phyloP scores from a whole-genome alignment of 352 stramenopile species.

The Phytophthora cryptogea region DNA sequence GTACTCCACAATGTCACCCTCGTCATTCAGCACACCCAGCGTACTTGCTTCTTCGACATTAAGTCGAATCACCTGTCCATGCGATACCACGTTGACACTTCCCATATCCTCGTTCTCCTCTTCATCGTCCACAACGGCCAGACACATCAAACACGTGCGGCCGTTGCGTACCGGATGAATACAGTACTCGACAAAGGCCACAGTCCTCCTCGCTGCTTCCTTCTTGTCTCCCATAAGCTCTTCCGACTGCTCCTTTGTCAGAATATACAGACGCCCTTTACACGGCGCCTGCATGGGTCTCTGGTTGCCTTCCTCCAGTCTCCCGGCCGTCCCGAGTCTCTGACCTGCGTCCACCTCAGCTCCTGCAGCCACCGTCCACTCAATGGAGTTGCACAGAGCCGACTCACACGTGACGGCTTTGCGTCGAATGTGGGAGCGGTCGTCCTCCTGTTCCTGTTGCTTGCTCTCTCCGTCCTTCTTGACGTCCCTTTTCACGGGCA shows the following conservation, averaged over 20 bases:
- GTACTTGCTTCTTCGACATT: constrained; percentile 97
- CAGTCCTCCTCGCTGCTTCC: constrained; percentile 13
- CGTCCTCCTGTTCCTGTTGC: constrained; percentile 19
- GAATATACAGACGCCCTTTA: constrained; percentile 81
- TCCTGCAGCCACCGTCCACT: constrained; percentile 54
- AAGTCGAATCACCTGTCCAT: constrained; percentile 92
- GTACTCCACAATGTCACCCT: constrained; percentile 31
- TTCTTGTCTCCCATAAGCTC: constrained; percentile 24
- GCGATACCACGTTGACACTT: constrained; percentile 81
- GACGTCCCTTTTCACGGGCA: constrained; percentile 10
- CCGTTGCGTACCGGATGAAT: constrained; percentile 77
- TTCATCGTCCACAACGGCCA: constrained; percentile 71
- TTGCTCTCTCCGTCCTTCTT: constrained; percentile 30
- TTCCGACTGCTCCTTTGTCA: constrained; percentile 29
- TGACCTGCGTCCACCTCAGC: constrained; percentile 61
- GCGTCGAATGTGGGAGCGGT: constrained; percentile 60
- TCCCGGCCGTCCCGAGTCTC: constrained; percentile 52
- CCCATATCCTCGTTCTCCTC: constrained; percentile 71
- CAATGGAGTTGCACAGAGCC: constrained; percentile 39
- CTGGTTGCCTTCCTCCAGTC: constrained; percentile 64
- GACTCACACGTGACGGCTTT: constrained; percentile 48
- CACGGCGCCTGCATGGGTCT: constrained; percentile 83
- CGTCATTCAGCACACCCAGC: constrained; percentile 53
- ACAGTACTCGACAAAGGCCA: constrained; percentile 80
- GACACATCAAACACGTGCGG: constrained; percentile 82